Evolutionary conservation across 371 early-diverging fungal genomes (phyloP), one percentile per base, ranked within the genome.

Genomic region (Phascolomyces articulosus): DNA sequence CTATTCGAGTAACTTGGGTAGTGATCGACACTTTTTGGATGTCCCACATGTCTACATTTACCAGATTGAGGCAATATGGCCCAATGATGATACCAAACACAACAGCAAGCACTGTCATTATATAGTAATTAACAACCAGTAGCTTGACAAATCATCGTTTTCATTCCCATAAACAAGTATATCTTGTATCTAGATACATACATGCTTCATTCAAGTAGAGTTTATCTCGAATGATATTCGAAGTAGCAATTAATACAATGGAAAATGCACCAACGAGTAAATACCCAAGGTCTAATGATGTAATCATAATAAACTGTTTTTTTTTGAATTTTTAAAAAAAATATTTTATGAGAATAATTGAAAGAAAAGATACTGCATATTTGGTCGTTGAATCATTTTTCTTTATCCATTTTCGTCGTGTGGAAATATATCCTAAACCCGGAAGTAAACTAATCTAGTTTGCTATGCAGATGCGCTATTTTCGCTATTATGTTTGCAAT

Each of bases 171-270:
- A 34, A 9, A 9, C 34, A 34, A 9, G 3, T n/a, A 13, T 44
- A 13, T 44, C 1, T 18, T 40, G 20, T 27, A 28, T n/a, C 40
- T 24, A 64, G 10, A 16, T 4, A 74, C 86, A 77, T 84, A 89
- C 90, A 79, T 27, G 96, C 88, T 83, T 98, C 98, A 40, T 94
- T 91, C 55, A 99, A 62, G 78, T 90, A 96, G 10, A 97, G 85
- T 10, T 87, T 83, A 65, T 98, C 96, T 73, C 96, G 97, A 58
- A 96, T 83, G 60, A 93, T 74, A 49, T 96, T 77, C 8, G 98
- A 97, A 47, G 93, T 77, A 18, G 95, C 80, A 2, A 95, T 94
- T 64, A 91, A 95, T 18, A 90, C 40, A 13, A 93, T 74, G 58
- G 95, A 91, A 68, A 97, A 96, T 10, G 90, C 91, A 51, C 96